phyloP scores from a whole-genome alignment of 1,139 yeast species.

The Candida neerlandica region DNA sequence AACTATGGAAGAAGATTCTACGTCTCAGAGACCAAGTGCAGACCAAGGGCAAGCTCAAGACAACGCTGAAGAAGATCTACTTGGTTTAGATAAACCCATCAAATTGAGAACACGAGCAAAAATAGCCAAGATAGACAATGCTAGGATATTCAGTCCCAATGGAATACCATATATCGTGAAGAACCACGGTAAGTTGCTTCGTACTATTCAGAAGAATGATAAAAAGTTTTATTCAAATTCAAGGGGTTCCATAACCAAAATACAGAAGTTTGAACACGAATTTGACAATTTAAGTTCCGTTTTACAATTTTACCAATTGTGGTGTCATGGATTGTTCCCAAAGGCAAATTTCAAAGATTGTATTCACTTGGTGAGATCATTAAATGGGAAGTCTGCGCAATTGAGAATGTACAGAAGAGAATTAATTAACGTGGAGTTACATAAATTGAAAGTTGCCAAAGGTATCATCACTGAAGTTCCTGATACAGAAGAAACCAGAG shows the following conservation, averaged over 20 bases:
- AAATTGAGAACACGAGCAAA: conserved; percentile 35
- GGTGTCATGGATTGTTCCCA: conserved; percentile 85
- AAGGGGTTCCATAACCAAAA: conserved; percentile 2
- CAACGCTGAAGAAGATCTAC: conserved; percentile 26
- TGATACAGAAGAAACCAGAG: not conserved
- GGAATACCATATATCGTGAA: conserved; percentile 53
- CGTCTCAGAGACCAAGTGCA: not conserved
- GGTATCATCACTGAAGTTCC: conserved; percentile 31
- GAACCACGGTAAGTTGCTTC: conserved; percentile 37
- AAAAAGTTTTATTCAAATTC: conserved; percentile 18
- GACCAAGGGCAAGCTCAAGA: conserved; percentile 2
- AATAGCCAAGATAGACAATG: conserved; percentile 50
- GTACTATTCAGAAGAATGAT: conserved; percentile 33
- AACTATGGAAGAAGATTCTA: not conserved
- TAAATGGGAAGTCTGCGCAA: conserved; percentile 36
- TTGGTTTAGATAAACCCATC: conserved; percentile 46
- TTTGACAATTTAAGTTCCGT: conserved; percentile 46
- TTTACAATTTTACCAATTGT: conserved; percentile 71
- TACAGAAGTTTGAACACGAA: conserved; percentile 38
- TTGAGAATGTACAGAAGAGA: conserved; percentile 40
- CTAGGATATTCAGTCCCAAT: conserved; percentile 43
- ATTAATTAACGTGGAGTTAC: conserved; percentile 37
- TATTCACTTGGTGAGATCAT: conserved; percentile 34
- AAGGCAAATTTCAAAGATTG: conserved; percentile 75
- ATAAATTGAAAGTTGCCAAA: conserved; percentile 32